phyloP scores from a whole-genome alignment of 1,284 basidiomycete genomes.

The Apiotrichum brassicae region DNA sequence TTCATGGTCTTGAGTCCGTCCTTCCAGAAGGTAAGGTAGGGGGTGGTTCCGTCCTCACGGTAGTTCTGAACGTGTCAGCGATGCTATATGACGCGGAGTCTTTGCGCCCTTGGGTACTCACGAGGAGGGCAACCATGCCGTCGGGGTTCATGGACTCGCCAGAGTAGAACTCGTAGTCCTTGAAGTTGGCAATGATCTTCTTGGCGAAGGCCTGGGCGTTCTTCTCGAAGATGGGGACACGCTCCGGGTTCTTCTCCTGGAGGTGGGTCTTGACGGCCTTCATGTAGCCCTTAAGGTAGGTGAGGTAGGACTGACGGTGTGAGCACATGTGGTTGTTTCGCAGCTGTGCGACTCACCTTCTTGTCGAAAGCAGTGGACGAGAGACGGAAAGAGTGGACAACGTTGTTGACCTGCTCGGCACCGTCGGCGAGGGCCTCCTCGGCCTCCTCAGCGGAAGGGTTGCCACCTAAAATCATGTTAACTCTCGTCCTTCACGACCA shows the following conservation, averaged over 20 bases:
- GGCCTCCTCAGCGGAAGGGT: slow-evolving; percentile 83
- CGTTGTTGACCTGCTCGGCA: slow-evolving; percentile 73
- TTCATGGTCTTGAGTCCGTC: slow-evolving; percentile 67
- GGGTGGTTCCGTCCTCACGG: slow-evolving; percentile 57
- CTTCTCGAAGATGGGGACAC: slow-evolving; percentile 76
- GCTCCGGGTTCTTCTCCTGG: slow-evolving; percentile 57
- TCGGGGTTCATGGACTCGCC: slow-evolving; percentile 81
- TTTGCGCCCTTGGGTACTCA: no score
- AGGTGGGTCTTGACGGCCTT: slow-evolving; percentile 68
- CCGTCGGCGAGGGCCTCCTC: slow-evolving; percentile 80
- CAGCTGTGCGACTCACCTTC: slow-evolving; percentile 57
- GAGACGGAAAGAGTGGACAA: slow-evolving; percentile 89
- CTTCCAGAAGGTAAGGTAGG: slow-evolving; percentile 84
- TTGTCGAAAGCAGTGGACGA: slow-evolving; percentile 82
- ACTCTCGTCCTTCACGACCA: background rate
- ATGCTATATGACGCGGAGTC: no score
- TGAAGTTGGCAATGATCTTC: slow-evolving; percentile 85
- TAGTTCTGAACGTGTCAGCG: no score
- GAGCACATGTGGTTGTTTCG: no score
- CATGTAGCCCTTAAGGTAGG: slow-evolving; percentile 89
- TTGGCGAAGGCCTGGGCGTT: slow-evolving; percentile 70
- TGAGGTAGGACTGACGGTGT: slow-evolving; percentile 55
- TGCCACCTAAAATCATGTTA: slow-evolving; percentile 60
- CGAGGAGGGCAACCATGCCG: slow-evolving; percentile 84
- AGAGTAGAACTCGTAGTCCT: slow-evolving; percentile 60